These are phyloP conservation scores for Chlorella variabilis DNA, from an alignment of 163 green algal species.

Conservation along the genomic window DNA sequence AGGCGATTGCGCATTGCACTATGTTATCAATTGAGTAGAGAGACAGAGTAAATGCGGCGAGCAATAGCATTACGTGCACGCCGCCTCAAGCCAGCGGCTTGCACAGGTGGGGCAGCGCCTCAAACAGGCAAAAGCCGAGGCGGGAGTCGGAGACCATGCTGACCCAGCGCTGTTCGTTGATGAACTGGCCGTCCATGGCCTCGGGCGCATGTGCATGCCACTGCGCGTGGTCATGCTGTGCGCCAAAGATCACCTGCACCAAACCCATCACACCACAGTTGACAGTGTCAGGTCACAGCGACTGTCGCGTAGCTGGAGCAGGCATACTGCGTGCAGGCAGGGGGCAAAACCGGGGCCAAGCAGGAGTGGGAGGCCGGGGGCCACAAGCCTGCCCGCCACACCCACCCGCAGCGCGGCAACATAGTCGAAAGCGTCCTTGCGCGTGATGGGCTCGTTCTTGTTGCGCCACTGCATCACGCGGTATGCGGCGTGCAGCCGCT, in stretches of 20 bases:
- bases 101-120: constrained; percentile 29
- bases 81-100: constrained; percentile 39
- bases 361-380: background rate
- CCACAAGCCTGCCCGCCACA: background rate
- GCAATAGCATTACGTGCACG: too few species aligned
- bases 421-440: constrained; percentile 28
- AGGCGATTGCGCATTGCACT: too few species aligned
- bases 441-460: background rate
- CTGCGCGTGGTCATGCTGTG: background rate
- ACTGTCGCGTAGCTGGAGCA: background rate
- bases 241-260: constrained; percentile 31
- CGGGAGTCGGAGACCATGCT: constrained; percentile 13
- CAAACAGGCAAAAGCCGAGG: constrained; percentile 23
- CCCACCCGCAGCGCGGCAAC: constrained; percentile 18
- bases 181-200: constrained; percentile 36
- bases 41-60: too few species aligned
- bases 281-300: background rate
- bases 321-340: background rate
- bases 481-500: constrained; percentile 24
- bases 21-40: too few species aligned
- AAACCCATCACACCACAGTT: too few species aligned
- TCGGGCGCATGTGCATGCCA: background rate
- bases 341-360: background rate
- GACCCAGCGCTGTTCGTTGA: constrained; percentile 35
- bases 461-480: constrained; percentile 36